Base-by-base conservation (phyloP, 2,329 filamentous ascomycete species). In the Didymella exigua region DNA sequence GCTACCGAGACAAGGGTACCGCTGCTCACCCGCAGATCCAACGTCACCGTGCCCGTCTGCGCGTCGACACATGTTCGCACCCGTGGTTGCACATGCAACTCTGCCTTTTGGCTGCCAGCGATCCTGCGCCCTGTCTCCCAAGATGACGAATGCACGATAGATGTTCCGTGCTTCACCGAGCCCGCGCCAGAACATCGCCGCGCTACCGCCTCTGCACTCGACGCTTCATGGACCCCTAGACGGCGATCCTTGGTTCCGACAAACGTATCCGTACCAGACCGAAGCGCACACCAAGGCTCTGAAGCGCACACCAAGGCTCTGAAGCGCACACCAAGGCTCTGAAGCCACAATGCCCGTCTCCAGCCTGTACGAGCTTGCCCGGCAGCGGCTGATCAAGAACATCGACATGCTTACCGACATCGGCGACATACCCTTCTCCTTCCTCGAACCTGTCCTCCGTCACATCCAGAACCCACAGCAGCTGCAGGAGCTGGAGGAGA, bases 401-500 rank as follows among this genome's bases (percentile, higher is more conserved):
- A 71, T 78, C 56, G 60, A 72, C 50, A 65, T 72, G 54, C 74
- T 97, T 51, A 81, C 81, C 40, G 87, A 90, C 72, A 80, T 97
- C 38, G 90, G 90, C 61, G 83, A 87, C 52, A 78, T 93, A 33
- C 86, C 88, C 3, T 91, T 89, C 75, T 76, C 82, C 21, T 78
- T 88, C 59, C 83, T 90, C 46, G 81, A 83, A 7, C 82, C 85
- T 1, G 84, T 97, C 34, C 84, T 98, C 27, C 68, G 84, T 46
- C 87, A 86, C 53, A 79, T 98, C 51, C 86, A 89, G 49, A 88
- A 83, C 60, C 87, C 92, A 1, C 77, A 83, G 38, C 92, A 96
- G 72, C 85, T 98, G 27, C 76, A 79, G 61, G 74, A 82, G 52
- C 82, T 97, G 54, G 93, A 97, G 76, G 58, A 82, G 45, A 86